Conservation (phyloP, 495 filamentous ascomycete species). For the Xylaria venustula region DNA sequence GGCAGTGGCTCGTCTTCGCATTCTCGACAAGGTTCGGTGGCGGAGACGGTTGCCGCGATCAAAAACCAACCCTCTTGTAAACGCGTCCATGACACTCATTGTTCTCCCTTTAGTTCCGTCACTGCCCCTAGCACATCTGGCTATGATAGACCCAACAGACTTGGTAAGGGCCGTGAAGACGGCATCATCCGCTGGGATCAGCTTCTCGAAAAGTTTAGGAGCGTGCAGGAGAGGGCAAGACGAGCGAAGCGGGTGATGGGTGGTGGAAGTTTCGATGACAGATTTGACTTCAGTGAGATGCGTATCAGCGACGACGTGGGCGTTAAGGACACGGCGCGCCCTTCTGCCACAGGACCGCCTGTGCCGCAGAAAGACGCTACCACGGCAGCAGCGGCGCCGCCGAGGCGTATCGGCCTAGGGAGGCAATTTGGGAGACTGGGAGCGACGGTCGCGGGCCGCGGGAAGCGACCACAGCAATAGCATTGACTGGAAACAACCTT, state of each 20-base stretch:
- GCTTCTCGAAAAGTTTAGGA: slow-evolving; percentile 92
- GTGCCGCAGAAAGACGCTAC: slow-evolving; percentile 43
- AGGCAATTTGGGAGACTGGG: slow-evolving; percentile 67
- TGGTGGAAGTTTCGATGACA: slow-evolving; percentile 37
- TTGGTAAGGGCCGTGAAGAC: slow-evolving; percentile 77
- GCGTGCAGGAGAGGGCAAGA: slow-evolving; percentile 77
- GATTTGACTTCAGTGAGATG: slow-evolving; percentile 35
- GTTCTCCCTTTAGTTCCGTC: slow-evolving; percentile 38
- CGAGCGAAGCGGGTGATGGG: slow-evolving; percentile 41
- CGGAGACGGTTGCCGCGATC: slow-evolving; percentile 38
- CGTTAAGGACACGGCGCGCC: slow-evolving; percentile 33
- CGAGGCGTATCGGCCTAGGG: slow-evolving; percentile 63
- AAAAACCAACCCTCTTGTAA: slow-evolving; percentile 18
- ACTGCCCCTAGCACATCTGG: slow-evolving; percentile 46
- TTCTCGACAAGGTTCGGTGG: slow-evolving; percentile 40
- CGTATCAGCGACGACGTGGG: slow-evolving; percentile 46
- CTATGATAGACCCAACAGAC: slow-evolving; percentile 76
- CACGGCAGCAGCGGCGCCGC: slow-evolving; percentile 29
- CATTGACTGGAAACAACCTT: slow-evolving; percentile 9
- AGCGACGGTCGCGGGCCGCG: slow-evolving; percentile 61
- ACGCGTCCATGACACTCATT: slow-evolving; percentile 31
- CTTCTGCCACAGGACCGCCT: slow-evolving; percentile 30
- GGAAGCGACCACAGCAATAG: slow-evolving; percentile 43
- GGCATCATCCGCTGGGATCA: slow-evolving; percentile 86
- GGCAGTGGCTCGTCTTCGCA: slow-evolving; percentile 21